Evolutionary conservation across 164 flowering plant species (phyloP), one percentile per base, ranked within the genome.

Genomic region (Magnolia officinalis): DNA sequence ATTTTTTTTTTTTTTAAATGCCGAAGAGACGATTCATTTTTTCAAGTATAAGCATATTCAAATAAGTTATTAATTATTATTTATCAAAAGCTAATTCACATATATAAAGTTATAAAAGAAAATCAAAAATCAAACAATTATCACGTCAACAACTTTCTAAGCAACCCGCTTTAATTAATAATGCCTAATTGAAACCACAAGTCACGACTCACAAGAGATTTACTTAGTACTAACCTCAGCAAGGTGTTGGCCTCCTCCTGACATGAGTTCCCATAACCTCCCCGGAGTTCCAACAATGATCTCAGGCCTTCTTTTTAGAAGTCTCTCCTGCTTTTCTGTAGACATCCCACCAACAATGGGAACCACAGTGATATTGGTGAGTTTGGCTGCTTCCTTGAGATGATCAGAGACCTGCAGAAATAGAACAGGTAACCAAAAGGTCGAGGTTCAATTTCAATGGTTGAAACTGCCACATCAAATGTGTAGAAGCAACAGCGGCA

Each of bases 341-440:
- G 93, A 91, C 88, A 96, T 90, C 65, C 97, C 99, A 83, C 99
- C 99, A 88, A 96, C 96, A 84, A 96, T 90, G 9, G 97, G 86
- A 81, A 92, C 89, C 67, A 94, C 92, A 80, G 86, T 85, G 21
- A 91, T 50, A 73, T 86, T 82, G 67, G 87, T 85, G 78, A 79
- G 84, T 70, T 78, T 83, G 7, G 95, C 89, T 31, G 83, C 89
- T 82, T 83, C 87, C 84, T 88, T 92, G 45, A 96, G 88, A 87
- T 96, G 98, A 82, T 92, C 94, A 76, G 94, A 84, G 10, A 96
- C 94, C 98, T 96, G 83, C 18, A 83, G 49, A 72, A 75, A 52
- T 49, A 14, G 37, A 52, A 24, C 37, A 58, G 20, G 29, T 18
- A 31, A 14, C 37, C 19, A 31, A 68, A 68, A 29, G 24, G 68